Evolutionary conservation across 176 grass and related monocot genomes (phyloP).

Genomic region (Oryza australiensis): DNA sequence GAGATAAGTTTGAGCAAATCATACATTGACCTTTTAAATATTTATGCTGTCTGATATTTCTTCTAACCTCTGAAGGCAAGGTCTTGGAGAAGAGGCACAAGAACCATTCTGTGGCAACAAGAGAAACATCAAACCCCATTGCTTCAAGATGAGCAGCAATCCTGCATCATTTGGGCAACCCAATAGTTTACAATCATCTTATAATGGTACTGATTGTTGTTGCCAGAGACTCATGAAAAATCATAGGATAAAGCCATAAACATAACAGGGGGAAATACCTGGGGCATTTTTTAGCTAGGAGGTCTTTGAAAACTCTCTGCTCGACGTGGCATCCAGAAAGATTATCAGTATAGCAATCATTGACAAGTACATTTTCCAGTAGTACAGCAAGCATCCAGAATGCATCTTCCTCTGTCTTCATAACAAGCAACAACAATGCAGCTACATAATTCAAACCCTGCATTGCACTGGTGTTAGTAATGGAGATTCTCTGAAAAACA

Average conservation of each 20-base stretch:
- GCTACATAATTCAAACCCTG: conserved; percentile 99
- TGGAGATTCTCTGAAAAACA: background rate
- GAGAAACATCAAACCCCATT: conserved; percentile 92
- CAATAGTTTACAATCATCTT: background rate
- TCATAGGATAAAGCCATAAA: background rate
- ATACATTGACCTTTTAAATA: background rate
- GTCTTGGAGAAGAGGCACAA: conserved; percentile 95
- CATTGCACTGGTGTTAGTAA: conserved; percentile 29
- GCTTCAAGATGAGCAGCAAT: conserved; percentile 83
- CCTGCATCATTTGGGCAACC: conserved; percentile 47
- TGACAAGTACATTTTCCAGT: conserved; percentile 95
- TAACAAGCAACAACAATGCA: conserved; percentile 80
- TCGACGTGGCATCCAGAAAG: conserved; percentile 99
- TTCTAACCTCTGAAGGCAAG: conserved; percentile 87
- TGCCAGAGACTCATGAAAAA: background rate
- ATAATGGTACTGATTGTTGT: background rate
- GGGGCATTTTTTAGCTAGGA: conserved; percentile 93
- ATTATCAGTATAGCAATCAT: conserved; percentile 92
- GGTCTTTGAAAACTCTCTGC: conserved; percentile 94
- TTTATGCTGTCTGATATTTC: background rate
- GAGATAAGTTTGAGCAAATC: background rate
- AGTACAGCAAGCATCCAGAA: conserved; percentile 98
- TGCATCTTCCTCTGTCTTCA: conserved; percentile 94
- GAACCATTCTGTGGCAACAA: conserved; percentile 99
- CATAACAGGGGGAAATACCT: conserved; percentile 39